These are phyloP conservation scores for Chamaecyparis obtusa DNA, from an alignment of 75 land plant species.

Conservation along the genomic window DNA sequence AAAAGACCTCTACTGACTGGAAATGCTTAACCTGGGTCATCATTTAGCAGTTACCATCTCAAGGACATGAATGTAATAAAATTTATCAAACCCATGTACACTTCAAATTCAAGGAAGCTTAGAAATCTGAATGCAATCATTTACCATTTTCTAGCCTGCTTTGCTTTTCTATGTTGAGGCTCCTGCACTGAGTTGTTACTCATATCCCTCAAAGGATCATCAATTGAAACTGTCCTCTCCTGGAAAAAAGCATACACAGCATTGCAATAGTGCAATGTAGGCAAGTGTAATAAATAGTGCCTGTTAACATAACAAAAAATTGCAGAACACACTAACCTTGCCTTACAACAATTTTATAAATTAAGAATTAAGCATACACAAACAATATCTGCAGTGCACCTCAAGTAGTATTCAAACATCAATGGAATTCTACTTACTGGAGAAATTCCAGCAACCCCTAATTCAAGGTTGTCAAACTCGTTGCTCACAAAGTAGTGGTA, in stretches of 20 bases:
- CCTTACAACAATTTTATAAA: not conserved
- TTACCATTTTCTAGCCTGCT: slow-evolving; percentile 6
- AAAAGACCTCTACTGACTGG: not conserved
- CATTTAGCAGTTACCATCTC: not conserved
- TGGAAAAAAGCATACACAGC: not conserved
- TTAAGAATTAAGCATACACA: not conserved
- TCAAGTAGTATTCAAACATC: not conserved
- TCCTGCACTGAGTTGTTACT: slow-evolving; percentile 6
- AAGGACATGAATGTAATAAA: not conserved
- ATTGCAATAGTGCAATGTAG: not conserved
- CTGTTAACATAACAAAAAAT: not conserved
- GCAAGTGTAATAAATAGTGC: not conserved
- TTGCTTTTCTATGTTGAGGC: slow-evolving; percentile 2
- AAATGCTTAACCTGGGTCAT: not conserved
- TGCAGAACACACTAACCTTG: not conserved
- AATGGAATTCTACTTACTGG: slow-evolving; percentile 6
- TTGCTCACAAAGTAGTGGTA: slow-evolving; percentile 28
- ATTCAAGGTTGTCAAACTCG: slow-evolving; percentile 19
- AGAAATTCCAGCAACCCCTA: slow-evolving; percentile 5
- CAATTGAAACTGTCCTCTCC: slow-evolving; percentile 9
- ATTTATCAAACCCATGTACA: not conserved
- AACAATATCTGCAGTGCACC: not conserved
- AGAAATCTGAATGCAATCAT: not conserved
- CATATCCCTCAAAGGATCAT: not conserved
- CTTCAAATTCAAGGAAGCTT: not conserved